These are phyloP conservation scores for Gonapodya prolifera DNA, from an alignment of 192 early-diverging fungal genomes.

Conservation along the genomic window DNA sequence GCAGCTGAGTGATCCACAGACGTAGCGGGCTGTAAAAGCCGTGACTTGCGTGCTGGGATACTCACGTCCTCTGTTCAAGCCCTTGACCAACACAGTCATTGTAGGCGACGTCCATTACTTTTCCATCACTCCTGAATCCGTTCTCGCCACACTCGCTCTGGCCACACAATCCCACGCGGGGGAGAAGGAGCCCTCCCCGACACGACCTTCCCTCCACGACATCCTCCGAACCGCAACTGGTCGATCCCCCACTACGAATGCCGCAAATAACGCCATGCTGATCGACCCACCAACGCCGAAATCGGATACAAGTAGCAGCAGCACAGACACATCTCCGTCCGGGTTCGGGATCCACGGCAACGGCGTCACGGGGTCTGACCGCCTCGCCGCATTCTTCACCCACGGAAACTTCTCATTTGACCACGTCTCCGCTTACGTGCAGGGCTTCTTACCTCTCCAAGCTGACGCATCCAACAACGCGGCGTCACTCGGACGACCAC, in stretches of 20 bases:
- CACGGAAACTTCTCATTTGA: neutral
- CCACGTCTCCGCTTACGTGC: neutral
- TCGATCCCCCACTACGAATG: neutral
- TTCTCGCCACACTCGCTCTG: slow-evolving; percentile 1
- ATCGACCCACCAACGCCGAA: too few relatives aligned
- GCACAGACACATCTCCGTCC: neutral
- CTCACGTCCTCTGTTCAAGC: slow-evolving; percentile 25
- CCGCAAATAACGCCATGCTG: too few relatives aligned
- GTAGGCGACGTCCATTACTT: slow-evolving; percentile 55
- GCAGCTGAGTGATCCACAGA: neutral
- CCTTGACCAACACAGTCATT: slow-evolving; percentile 61
- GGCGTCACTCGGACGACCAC: neutral
- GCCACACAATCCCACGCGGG: neutral
- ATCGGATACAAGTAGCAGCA: too few relatives aligned
- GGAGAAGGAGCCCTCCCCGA: neutral
- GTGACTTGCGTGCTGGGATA: neutral
- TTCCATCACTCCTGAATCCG: slow-evolving; percentile 16
- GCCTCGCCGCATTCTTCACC: neutral
- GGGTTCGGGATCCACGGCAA: neutral
- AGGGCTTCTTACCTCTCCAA: neutral
- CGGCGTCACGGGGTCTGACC: neutral
- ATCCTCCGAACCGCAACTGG: neutral
- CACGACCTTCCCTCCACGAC: neutral
- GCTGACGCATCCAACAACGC: neutral
- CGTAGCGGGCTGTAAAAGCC: too few relatives aligned